Evolutionary conservation across 768 basidiomycete genomes (phyloP).

Genomic region (Terana coerulea): DNA sequence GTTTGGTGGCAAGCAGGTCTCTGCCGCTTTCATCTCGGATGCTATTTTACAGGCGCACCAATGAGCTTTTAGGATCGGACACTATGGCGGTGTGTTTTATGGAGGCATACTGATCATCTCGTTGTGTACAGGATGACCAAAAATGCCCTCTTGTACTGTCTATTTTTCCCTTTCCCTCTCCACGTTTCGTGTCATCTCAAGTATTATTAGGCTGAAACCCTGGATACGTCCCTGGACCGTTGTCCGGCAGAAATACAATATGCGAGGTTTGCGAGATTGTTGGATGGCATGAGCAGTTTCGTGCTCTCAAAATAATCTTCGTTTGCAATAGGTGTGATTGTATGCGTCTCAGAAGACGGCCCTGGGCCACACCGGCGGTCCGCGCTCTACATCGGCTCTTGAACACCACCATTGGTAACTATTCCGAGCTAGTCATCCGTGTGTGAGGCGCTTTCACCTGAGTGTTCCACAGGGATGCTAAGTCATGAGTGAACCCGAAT

Average conservation of each 20-base stretch:
- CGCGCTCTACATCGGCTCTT: neutral
- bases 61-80: slow-evolving; percentile 31
- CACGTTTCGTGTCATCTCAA: slow-evolving; percentile 18
- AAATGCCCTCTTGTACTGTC: slow-evolving; percentile 6
- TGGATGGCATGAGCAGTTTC: slow-evolving; percentile 27
- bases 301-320: slow-evolving; percentile 29
- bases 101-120: slow-evolving; percentile 12
- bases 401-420: neutral
- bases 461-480: neutral
- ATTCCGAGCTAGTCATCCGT: neutral
- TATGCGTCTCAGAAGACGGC: neutral
- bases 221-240: slow-evolving; percentile 4
- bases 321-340: slow-evolving; percentile 1
- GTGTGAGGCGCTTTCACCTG: neutral
- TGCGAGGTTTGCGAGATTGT: slow-evolving; percentile 25
- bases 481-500: neutral
- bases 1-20: slow-evolving; percentile 91
- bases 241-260: slow-evolving; percentile 7
- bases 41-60: slow-evolving; percentile 92
- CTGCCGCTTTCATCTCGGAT: slow-evolving; percentile 87
- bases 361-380: neutral
- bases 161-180: slow-evolving; percentile 5
- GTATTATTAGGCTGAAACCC: slow-evolving; percentile 22
- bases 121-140: slow-evolving; percentile 10
- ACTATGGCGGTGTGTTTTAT: neutral